Evolutionary conservation across 2,329 filamentous ascomycete genomes (phyloP).

Genomic region (Verticillium nonalfalfae): DNA sequence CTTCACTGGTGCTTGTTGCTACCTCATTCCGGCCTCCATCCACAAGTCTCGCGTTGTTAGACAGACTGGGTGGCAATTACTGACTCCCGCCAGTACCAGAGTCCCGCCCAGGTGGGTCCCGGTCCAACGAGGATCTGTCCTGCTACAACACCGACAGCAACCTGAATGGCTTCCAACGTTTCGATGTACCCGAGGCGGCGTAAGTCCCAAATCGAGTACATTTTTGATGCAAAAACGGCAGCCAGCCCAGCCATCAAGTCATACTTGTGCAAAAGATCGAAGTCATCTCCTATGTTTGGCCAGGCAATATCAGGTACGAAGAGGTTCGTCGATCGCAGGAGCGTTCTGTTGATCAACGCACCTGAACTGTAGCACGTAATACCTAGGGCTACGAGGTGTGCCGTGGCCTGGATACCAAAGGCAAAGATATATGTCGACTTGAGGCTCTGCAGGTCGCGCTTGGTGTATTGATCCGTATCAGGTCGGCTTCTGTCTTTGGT

Average conservation of each 20-base stretch:
- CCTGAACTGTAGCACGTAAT: neutral
- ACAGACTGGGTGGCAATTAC: neutral
- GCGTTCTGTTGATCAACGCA: neutral
- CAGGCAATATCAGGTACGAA: neutral
- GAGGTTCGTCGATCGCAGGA: neutral
- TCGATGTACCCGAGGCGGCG: conserved; percentile 15
- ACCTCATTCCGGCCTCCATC: too few relatives aligned
- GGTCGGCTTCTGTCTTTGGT: neutral
- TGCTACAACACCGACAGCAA: neutral
- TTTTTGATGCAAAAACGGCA: neutral
- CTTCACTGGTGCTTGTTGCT: too few relatives aligned
- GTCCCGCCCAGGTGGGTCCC: conserved; percentile 13
- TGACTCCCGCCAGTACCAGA: conserved; percentile 17
- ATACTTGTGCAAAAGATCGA: neutral
- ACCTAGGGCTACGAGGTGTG: neutral
- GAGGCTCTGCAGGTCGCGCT: neutral
- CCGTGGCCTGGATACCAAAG: neutral
- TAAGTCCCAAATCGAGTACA: conserved; percentile 16
- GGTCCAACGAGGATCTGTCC: conserved; percentile 13
- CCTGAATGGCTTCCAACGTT: conserved; percentile 5
- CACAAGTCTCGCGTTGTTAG: too few relatives aligned
- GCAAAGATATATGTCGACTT: neutral
- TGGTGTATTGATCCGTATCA: neutral
- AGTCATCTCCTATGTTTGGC: too few relatives aligned
- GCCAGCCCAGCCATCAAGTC: neutral